Conservation (phyloP, 768 basidiomycete species). For the Serendipita indica region DNA sequence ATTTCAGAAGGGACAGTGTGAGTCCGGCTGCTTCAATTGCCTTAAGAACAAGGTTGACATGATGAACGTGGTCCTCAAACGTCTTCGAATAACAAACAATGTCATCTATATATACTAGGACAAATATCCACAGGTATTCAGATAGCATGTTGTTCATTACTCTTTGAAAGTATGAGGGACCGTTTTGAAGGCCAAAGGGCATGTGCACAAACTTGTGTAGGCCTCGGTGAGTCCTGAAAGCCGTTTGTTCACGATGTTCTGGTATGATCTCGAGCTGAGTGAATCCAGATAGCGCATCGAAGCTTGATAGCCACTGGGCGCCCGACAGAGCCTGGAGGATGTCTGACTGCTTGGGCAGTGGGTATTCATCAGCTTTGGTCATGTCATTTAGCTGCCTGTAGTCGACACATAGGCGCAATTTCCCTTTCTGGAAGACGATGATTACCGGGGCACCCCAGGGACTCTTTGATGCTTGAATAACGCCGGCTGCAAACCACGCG, state of each 20-base stretch:
- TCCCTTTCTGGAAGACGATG: slow-evolving; percentile 26
- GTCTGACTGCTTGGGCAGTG: slow-evolving; percentile 19
- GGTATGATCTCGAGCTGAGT: slow-evolving; percentile 25
- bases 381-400: slow-evolving; percentile 21
- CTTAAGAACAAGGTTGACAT: slow-evolving; percentile 15
- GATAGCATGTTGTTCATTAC: slow-evolving; percentile 27
- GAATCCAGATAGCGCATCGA: slow-evolving; percentile 29
- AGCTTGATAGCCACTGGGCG: slow-evolving; percentile 21
- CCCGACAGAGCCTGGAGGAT: slow-evolving; percentile 23
- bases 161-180: slow-evolving; percentile 28
- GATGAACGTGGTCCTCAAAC: slow-evolving; percentile 21
- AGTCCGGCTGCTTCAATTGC: slow-evolving; percentile 23
- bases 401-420: slow-evolving; percentile 26
- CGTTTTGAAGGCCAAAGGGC: slow-evolving; percentile 28
- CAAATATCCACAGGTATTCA: slow-evolving; percentile 27
- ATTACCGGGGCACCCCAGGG: slow-evolving; percentile 25
- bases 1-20: slow-evolving; percentile 25
- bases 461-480: slow-evolving; percentile 29
- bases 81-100: slow-evolving; percentile 25
- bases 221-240: slow-evolving; percentile 28
- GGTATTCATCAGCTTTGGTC: slow-evolving; percentile 21
- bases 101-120: slow-evolving; percentile 31
- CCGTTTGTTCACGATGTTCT: slow-evolving; percentile 23
- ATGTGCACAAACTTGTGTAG: slow-evolving; percentile 29
- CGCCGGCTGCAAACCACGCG: slow-evolving; percentile 23